A percentile compares a stretch with the other conserved stretches of the same genome.
Conservation (phyloP, 1,139 yeast genomes). For the Suhomyces ambrosiae region DNA sequence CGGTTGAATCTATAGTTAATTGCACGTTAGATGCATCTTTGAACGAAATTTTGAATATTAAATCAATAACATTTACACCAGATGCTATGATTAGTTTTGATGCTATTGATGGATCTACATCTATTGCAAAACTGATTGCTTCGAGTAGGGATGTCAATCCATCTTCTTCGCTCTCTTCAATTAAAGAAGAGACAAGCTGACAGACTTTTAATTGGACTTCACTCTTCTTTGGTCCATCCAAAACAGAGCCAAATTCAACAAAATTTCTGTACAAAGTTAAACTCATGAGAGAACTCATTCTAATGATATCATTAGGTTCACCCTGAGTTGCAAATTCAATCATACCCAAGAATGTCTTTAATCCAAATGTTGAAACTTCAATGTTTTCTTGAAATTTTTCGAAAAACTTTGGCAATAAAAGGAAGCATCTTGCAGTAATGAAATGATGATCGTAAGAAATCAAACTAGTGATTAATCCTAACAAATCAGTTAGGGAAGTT, state of each 20-base stretch:
- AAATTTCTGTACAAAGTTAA: constrained; percentile 56
- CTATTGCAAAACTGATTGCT: constrained; percentile 58
- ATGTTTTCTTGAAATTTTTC: constrained; percentile 48
- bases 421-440: constrained; percentile 47
- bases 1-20: constrained; percentile 62
- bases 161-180: constrained; percentile 75
- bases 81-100: constrained; percentile 24
- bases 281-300: constrained; percentile 54
- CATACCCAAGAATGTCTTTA: constrained; percentile 41
- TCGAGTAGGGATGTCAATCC: constrained; percentile 79
- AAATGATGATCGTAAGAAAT: constrained; percentile 25
- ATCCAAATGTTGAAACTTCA: constrained; percentile 39
- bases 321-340: constrained; percentile 28
- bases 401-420: constrained; percentile 57
- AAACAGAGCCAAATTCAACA: constrained; percentile 33
- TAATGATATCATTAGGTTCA: constrained; percentile 32
- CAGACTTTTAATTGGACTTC: constrained; percentile 33
- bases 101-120: constrained; percentile 42
- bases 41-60: constrained; percentile 65
- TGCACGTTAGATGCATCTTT: constrained; percentile 78
- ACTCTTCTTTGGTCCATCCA: constrained; percentile 20
- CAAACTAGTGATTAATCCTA: constrained; percentile 24
- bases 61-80: constrained; percentile 40
- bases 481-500: constrained; percentile 24
- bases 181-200: constrained; percentile 39